phyloP scores from a whole-genome alignment of 2,329 filamentous ascomycete genomes.

The Biscogniauxia mediterranea region DNA sequence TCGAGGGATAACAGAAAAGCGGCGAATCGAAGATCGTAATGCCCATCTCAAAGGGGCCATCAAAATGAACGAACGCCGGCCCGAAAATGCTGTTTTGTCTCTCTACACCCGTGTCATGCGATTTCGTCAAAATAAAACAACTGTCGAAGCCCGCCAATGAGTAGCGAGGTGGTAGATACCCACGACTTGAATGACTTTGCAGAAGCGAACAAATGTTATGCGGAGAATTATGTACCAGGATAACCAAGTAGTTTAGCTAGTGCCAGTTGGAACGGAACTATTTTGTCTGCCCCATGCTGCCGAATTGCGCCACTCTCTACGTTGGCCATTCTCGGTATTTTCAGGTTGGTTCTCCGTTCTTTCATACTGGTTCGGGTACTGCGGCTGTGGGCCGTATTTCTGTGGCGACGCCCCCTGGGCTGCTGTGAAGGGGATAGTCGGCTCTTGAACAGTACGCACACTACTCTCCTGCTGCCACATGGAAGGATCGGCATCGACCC shows the following conservation, averaged over 20 bases:
- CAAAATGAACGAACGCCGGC: slow-evolving; percentile 31
- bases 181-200: slow-evolving; percentile 16
- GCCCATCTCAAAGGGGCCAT: slow-evolving; percentile 14
- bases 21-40: slow-evolving; percentile 21
- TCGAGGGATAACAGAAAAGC: slow-evolving; percentile 4
- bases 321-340: slow-evolving; percentile 41
- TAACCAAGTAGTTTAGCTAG: slow-evolving; percentile 21
- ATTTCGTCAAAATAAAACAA: slow-evolving; percentile 23
- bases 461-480: slow-evolving; percentile 82
- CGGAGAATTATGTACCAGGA: slow-evolving; percentile 27
- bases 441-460: slow-evolving; percentile 72
- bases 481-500: slow-evolving; percentile 85
- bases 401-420: slow-evolving; percentile 49
- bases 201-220: slow-evolving; percentile 21
- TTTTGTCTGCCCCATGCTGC: slow-evolving; percentile 51
- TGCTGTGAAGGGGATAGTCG: slow-evolving; percentile 41
- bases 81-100: slow-evolving; percentile 31
- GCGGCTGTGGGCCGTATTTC: slow-evolving; percentile 42
- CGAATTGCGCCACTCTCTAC: slow-evolving; percentile 58
- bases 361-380: slow-evolving; percentile 46
- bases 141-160: slow-evolving; percentile 19
- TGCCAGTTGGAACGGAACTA: slow-evolving; percentile 49
- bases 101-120: slow-evolving; percentile 29
- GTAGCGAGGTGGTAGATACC: slow-evolving; percentile 14
- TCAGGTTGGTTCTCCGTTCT: slow-evolving; percentile 42